Evolutionary conservation across 1,139 yeast genomes (phyloP).

Genomic region (Geotrichum klebahnii): DNA sequence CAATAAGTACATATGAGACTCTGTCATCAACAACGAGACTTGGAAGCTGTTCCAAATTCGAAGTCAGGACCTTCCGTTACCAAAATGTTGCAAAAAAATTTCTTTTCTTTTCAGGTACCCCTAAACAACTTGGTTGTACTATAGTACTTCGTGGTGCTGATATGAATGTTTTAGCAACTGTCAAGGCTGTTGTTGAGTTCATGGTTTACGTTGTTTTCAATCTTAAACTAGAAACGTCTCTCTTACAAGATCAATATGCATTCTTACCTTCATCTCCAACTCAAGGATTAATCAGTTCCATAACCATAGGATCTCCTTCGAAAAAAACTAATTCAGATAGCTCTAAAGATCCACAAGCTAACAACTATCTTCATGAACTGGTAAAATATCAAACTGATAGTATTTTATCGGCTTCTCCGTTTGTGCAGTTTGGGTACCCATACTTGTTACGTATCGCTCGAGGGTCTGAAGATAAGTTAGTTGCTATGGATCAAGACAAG

Average conservation of each 20-base stretch:
- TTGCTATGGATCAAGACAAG: conserved; percentile 35
- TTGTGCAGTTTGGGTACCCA: conserved; percentile 66
- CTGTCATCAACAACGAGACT: conserved; percentile 56
- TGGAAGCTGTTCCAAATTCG: conserved; percentile 71
- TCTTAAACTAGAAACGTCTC: conserved; percentile 72
- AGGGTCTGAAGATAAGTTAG: conserved; percentile 49
- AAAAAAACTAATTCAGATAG: conserved; percentile 7
- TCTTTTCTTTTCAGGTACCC: conserved; percentile 73
- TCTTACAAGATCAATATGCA: conserved; percentile 70
- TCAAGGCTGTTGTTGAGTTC: conserved; percentile 77
- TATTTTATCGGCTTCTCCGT: conserved; percentile 68
- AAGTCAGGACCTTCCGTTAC: conserved; percentile 58
- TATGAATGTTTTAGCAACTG: conserved; percentile 51
- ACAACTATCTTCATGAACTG: conserved; percentile 46
- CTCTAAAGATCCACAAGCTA: conserved; percentile 4
- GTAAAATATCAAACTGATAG: conserved; percentile 50
- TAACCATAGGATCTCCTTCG: conserved; percentile 9
- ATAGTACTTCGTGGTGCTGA: conserved; percentile 74
- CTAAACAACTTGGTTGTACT: conserved; percentile 73
- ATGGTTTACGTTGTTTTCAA: conserved; percentile 74
- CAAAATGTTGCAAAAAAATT: conserved; percentile 62
- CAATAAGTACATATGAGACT: conserved; percentile 65
- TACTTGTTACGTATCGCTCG: conserved; percentile 55
- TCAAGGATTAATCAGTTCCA: conserved; percentile 7
- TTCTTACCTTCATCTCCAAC: conserved; percentile 42